Evolutionary conservation across 1,284 basidiomycete species (phyloP).

Genomic region (Meira miltonrushii): DNA sequence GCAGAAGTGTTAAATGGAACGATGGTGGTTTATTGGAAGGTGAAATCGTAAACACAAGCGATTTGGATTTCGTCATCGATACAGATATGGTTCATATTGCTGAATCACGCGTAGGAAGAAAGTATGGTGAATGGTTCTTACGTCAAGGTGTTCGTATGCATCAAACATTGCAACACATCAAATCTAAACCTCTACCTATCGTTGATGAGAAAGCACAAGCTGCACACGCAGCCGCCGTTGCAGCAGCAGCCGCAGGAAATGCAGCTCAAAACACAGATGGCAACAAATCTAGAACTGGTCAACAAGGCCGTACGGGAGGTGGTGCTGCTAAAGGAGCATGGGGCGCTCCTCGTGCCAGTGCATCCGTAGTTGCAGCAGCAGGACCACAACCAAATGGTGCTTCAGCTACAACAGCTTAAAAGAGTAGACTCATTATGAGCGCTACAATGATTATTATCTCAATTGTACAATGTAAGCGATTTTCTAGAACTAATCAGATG

Average conservation of each 20-base stretch:
- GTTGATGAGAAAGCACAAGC: slow-evolving; percentile 10
- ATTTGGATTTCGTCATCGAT: slow-evolving; percentile 90
- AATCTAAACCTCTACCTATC: slow-evolving; percentile 40
- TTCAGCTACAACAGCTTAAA: too few relatives aligned
- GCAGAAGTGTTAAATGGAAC: slow-evolving; percentile 62
- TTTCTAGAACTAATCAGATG: too few relatives aligned
- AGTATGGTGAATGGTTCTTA: slow-evolving; percentile 95
- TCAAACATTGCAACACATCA: slow-evolving; percentile 35
- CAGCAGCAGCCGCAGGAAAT: slow-evolving; percentile 5
- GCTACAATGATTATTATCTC: too few relatives aligned
- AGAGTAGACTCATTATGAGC: too few relatives aligned
- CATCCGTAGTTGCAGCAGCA: not conserved
- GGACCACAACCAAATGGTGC: too few relatives aligned
- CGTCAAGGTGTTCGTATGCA: slow-evolving; percentile 56
- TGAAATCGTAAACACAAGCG: slow-evolving; percentile 79
- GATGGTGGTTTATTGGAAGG: slow-evolving; percentile 70
- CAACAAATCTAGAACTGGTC: not conserved
- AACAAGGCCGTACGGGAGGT: not conserved
- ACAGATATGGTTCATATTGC: slow-evolving; percentile 93
- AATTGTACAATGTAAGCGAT: too few relatives aligned
- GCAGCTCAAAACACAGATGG: not conserved
- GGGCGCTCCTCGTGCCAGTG: slow-evolving; percentile 4
- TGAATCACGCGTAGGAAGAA: slow-evolving; percentile 82
- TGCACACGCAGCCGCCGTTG: slow-evolving; percentile 7
- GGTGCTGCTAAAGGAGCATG: not conserved